Base-by-base conservation (phyloP, 176 grass and related monocot species). In the Neostapfia colusana region DNA sequence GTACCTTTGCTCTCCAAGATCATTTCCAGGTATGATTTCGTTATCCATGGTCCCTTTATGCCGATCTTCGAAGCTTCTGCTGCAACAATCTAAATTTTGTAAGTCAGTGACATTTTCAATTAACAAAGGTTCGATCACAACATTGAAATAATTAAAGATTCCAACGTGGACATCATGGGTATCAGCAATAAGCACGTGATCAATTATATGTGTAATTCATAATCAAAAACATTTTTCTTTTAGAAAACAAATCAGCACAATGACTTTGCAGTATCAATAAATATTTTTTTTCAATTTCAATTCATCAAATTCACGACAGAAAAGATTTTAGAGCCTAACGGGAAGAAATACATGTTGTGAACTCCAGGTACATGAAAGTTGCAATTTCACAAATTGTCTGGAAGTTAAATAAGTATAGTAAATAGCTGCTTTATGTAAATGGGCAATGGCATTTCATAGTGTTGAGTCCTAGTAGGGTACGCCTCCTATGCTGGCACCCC, bases 21-120 rank as follows among this genome's bases (percentile, higher is more conserved):
- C 95, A 98, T 98, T 92, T 98, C 95, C 56, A 98, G 70, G 85
- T 98, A 98, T 63, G 95, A 98, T 78, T 98, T 94, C 7, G 95
- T 98, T 70, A 93, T 98, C 95, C 95, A 98, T 61, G 91, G 95
- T 65, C 91, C 89, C 69, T 84, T 92, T 59, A 98, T 94, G 67
- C 89, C 95, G 38, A 92, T 34, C n/a, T 85, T 82, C 42, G 82
- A 82, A 86, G 91, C 91, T 84, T 98, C 91, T 89, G 81, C 87
- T 79, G 89, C 89, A 88, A 98, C 89, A 63, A 91, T 88, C 95
- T 98, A 68, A 97, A 89, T 80, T 63, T 84, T 81, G 80, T 60
- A 72, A 81, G 77, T 75, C 49, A 93, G 68, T 72, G 65, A 77
- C 64, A 87, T 77, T 69, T 69, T 72, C 21, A 74, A 74, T 28